phyloP scores from a whole-genome alignment of 1,139 yeast species.

The Lodderomyces beijingensis region DNA sequence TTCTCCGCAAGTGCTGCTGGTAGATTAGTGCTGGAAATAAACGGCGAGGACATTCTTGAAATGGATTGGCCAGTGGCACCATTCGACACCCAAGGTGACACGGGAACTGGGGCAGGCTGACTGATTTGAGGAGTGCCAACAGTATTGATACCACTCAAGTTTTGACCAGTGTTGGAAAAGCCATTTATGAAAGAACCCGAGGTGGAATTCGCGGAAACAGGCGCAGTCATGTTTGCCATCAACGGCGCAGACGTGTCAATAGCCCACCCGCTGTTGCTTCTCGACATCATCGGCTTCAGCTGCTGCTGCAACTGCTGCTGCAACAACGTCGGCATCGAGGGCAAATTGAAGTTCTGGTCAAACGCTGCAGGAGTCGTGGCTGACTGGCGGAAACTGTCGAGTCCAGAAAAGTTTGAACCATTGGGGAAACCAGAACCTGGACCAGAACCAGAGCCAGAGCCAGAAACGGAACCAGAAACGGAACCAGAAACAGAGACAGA shows the following conservation, averaged over 20 bases:
- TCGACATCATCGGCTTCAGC: slow-evolving; percentile 30
- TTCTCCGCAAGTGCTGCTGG: background rate
- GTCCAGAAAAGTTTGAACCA: slow-evolving; percentile 20
- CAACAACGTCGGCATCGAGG: slow-evolving; percentile 27
- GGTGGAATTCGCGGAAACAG: slow-evolving; percentile 4
- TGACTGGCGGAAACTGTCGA: slow-evolving; percentile 20
- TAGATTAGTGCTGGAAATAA: slow-evolving; percentile 19
- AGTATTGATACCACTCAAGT: slow-evolving; percentile 20
- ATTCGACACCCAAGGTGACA: slow-evolving; percentile 39
- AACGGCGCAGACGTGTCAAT: slow-evolving; percentile 21
- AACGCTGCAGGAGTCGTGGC: slow-evolving; percentile 6
- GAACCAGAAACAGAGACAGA: slow-evolving; percentile 6
- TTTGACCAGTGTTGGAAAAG: slow-evolving; percentile 24
- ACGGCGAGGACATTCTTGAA: slow-evolving; percentile 42
- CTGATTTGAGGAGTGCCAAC: slow-evolving; percentile 17
- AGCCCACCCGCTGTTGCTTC: slow-evolving; percentile 42
- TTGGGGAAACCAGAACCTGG: slow-evolving; percentile 7
- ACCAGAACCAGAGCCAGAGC: background rate
- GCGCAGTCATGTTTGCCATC: slow-evolving; percentile 6
- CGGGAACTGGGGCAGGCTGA: slow-evolving; percentile 35
- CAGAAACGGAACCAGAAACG: background rate
- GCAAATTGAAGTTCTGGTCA: slow-evolving; percentile 11
- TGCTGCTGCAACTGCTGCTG: slow-evolving; percentile 15
- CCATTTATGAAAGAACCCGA: slow-evolving; percentile 12
- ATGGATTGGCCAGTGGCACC: slow-evolving; percentile 21